These are phyloP conservation scores for Colletotrichum melonis DNA, from an alignment of 2,329 filamentous ascomycete genomes.

Conservation along the genomic window DNA sequence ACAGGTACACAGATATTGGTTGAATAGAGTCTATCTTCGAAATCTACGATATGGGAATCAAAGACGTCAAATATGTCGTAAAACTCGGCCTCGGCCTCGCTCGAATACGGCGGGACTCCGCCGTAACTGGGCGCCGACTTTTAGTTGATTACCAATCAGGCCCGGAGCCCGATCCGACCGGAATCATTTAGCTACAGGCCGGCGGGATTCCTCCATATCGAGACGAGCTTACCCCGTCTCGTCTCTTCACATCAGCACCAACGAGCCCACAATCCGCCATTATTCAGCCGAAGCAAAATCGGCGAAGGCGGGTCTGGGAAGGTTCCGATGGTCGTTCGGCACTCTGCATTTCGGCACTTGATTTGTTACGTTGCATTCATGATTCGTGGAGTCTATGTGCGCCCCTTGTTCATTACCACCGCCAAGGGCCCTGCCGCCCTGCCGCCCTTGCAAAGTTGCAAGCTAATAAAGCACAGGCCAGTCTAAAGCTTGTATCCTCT, in stretches of 20 bases:
- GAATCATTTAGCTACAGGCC: constrained; percentile 25
- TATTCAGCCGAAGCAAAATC: constrained; percentile 12
- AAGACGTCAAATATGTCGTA: background rate
- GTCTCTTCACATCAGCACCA: background rate
- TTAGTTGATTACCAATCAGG: constrained; percentile 33
- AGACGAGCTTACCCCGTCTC: background rate
- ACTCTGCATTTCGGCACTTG: constrained; percentile 1
- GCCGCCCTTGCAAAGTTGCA: no score
- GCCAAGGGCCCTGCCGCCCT: background rate
- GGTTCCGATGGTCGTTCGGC: constrained; percentile 1
- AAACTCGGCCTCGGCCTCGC: background rate
- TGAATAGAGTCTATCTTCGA: background rate
- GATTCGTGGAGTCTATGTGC: background rate
- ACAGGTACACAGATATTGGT: background rate
- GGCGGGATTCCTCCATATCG: background rate
- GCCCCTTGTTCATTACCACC: background rate
- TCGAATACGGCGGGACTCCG: constrained; percentile 29
- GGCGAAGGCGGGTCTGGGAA: constrained; percentile 1
- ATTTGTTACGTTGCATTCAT: background rate
- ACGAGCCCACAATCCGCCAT: constrained; percentile 5
- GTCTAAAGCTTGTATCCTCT: background rate
- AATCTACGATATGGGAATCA: background rate
- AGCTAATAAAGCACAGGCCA: background rate
- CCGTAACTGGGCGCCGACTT: constrained; percentile 3
- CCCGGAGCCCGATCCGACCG: constrained; percentile 22